Conservation (phyloP, 371 early-diverging fungal genomes). For the Saksenaea vasiformis region DNA sequence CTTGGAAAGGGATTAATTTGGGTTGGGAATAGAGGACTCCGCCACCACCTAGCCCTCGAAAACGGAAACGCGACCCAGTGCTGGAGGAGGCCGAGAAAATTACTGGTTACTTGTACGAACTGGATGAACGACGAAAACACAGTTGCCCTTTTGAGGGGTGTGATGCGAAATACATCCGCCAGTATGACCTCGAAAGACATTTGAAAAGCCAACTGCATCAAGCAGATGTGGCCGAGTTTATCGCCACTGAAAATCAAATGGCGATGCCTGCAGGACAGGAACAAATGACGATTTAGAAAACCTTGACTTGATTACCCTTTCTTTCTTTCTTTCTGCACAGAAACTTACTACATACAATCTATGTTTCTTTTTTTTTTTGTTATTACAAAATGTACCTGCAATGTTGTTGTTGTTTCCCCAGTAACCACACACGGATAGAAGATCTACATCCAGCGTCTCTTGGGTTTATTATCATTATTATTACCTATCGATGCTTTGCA, state of each 20-base stretch:
- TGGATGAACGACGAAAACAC: constrained; percentile 8
- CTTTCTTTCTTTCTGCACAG: background rate
- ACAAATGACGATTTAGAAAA: background rate
- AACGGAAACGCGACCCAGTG: constrained; percentile 7
- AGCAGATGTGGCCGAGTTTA: constrained; percentile 8
- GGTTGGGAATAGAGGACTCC: background rate
- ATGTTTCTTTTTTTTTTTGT: too few relatives aligned
- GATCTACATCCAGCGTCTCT: too few relatives aligned
- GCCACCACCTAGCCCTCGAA: constrained; percentile 1
- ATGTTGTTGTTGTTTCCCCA: too few relatives aligned
- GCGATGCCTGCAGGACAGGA: background rate
- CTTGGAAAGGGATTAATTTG: background rate
- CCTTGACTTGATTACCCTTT: background rate
- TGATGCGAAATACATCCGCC: constrained; percentile 14
- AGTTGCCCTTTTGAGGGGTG: constrained; percentile 21
- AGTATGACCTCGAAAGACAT: constrained; percentile 24
- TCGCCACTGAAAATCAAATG: background rate
- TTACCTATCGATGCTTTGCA: too few relatives aligned
- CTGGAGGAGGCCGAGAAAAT: constrained; percentile 3
- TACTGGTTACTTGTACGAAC: constrained; percentile 16
- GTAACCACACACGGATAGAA: too few relatives aligned
- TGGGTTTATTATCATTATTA: too few relatives aligned
- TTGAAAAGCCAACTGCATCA: constrained; percentile 16
- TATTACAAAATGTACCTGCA: too few relatives aligned
- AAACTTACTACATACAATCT: background rate